Percentiles rank a stretch among this genome's conserved stretches.
phyloP scores from a whole-genome alignment of 495 filamentous ascomycete genomes.

The Entonaema liquescens region DNA sequence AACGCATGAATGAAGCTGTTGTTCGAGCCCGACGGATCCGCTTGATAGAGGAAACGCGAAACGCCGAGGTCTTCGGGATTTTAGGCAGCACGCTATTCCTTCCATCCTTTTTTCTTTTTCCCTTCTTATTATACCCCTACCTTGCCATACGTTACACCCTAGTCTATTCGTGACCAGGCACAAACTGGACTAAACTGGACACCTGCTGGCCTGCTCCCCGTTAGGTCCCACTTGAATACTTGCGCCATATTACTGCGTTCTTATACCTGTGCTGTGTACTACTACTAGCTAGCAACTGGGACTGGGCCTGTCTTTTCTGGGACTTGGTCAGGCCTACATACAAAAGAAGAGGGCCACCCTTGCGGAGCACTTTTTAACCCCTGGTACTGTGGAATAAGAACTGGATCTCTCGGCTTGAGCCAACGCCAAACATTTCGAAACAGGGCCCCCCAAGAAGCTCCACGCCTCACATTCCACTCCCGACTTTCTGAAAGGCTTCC shows the following conservation, averaged over 20 bases:
- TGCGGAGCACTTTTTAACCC: slow-evolving; percentile 20
- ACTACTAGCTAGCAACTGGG: slow-evolving; percentile 9
- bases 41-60: slow-evolving; percentile 29
- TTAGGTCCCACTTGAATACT: slow-evolving; percentile 23
- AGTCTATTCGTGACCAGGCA: slow-evolving; percentile 42
- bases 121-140: slow-evolving; percentile 14
- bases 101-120: slow-evolving; percentile 15
- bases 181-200: slow-evolving; percentile 19
- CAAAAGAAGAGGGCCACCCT: slow-evolving; percentile 32
- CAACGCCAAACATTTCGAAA: slow-evolving; percentile 40
- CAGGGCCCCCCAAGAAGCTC: slow-evolving; percentile 25
- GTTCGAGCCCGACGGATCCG: slow-evolving; percentile 42
- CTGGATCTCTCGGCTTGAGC: slow-evolving; percentile 36
- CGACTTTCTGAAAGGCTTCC: slow-evolving; percentile 25
- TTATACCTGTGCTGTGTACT: slow-evolving; percentile 20
- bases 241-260: slow-evolving; percentile 33
- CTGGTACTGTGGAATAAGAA: slow-evolving; percentile 19
- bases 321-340: slow-evolving; percentile 25
- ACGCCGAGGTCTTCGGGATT: slow-evolving; percentile 39
- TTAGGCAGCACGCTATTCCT: slow-evolving; percentile 38
- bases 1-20: slow-evolving; percentile 24
- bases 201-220: slow-evolving; percentile 13
- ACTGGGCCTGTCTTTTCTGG: slow-evolving; percentile 21
- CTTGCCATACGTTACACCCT: slow-evolving; percentile 39
- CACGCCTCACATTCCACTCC: slow-evolving; percentile 31